phyloP scores from a whole-genome alignment of 129 eudicot genomes.

The Flaveria linearis region DNA sequence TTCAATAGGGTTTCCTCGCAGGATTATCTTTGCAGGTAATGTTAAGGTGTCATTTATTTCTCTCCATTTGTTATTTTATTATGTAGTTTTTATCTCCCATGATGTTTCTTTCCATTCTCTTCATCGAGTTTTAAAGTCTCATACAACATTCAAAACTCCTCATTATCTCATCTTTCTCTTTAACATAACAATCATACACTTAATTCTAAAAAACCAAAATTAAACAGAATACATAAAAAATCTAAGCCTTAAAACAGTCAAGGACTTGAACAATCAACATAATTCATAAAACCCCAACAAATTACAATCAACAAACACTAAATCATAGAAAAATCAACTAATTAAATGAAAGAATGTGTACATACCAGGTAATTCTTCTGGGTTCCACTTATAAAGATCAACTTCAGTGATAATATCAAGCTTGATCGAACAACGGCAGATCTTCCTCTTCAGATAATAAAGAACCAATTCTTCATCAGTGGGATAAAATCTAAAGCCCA shows the following conservation, averaged over 20 bases:
- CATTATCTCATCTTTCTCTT: no score
- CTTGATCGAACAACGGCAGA: conserved; percentile 52
- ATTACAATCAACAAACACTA: background rate
- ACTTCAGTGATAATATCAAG: conserved; percentile 60
- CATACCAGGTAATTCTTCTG: conserved; percentile 81
- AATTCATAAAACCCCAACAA: background rate
- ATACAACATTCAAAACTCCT: no score
- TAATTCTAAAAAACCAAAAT: no score
- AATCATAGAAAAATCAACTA: background rate
- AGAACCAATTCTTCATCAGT: conserved; percentile 84
- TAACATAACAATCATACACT: no score
- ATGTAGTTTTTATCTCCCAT: background rate
- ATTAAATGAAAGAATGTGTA: background rate
- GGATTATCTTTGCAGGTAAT: conserved; percentile 84
- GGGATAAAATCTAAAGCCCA: conserved; percentile 79
- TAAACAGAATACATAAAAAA: no score
- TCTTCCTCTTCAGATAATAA: conserved; percentile 73
- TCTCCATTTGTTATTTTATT: background rate
- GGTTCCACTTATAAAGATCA: conserved; percentile 82
- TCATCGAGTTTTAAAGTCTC: no score
- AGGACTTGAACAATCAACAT: background rate
- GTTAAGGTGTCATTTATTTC: conserved; percentile 22
- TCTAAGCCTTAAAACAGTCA: background rate
- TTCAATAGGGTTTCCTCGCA: conserved; percentile 89
- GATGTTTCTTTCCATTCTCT: no score